Conservation (phyloP, 2,329 filamentous ascomycete genomes). For the Aspergillus tubingensis region DNA sequence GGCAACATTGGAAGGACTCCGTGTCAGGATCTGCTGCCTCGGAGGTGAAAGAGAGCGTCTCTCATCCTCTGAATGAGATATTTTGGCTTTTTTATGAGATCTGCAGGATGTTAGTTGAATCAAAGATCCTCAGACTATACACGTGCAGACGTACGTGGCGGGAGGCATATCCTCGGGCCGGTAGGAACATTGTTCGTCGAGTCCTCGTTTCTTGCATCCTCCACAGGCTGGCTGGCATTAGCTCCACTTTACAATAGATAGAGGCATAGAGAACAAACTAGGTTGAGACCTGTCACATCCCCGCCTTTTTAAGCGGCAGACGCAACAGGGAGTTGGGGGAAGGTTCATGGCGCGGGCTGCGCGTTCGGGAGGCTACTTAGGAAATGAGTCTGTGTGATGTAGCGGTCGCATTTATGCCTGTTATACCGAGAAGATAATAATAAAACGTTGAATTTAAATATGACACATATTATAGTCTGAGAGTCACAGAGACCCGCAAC, state of each 20-base stretch:
- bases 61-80: not conserved
- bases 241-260: not conserved
- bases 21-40: not conserved
- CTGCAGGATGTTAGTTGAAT: not conserved
- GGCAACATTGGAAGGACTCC: not conserved
- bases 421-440: too few relatives aligned
- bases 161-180: slow-evolving; percentile 15
- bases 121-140: not conserved
- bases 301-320: not conserved
- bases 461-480: too few relatives aligned
- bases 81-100: not conserved
- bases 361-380: not conserved
- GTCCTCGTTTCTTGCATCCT: slow-evolving; percentile 3
- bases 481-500: too few relatives aligned
- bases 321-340: not conserved
- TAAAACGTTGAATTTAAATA: too few relatives aligned
- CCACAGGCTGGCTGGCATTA: slow-evolving; percentile 9
- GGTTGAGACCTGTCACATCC: not conserved
- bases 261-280: not conserved
- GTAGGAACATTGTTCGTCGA: slow-evolving; percentile 14
- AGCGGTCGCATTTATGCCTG: too few relatives aligned
- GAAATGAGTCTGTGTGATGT: too few relatives aligned
- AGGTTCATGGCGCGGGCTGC: not conserved
- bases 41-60: not conserved
- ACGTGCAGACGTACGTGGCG: slow-evolving; percentile 2